Evolutionary conservation across 2,329 filamentous ascomycete genomes (phyloP).

Genomic region (Calonectria hawksworthii): DNA sequence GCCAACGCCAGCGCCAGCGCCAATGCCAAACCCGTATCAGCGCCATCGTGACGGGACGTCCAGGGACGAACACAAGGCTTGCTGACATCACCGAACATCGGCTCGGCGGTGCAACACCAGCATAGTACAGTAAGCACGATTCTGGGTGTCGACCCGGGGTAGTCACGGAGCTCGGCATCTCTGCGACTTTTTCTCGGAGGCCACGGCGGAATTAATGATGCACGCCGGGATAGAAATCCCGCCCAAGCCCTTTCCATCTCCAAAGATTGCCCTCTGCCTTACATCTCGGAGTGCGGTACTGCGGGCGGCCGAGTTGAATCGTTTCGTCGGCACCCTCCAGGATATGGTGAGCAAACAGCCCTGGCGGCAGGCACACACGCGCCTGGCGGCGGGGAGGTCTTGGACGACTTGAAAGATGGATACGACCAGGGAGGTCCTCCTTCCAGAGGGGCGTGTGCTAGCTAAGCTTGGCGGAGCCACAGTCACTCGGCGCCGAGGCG

Average conservation of each 20-base stretch:
- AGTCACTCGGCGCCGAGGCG: slow-evolving; percentile 37
- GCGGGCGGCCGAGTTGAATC: not conserved
- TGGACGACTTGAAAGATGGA: not conserved
- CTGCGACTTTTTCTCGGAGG: slow-evolving; percentile 24
- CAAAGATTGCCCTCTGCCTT: slow-evolving; percentile 1
- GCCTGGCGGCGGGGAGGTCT: not conserved
- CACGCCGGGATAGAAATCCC: slow-evolving; percentile 21
- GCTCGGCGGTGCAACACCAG: slow-evolving; percentile 8
- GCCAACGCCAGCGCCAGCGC: not conserved
- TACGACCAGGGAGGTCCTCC: slow-evolving; percentile 14
- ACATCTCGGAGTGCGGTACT: not conserved
- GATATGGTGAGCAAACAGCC: not conserved
- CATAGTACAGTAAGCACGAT: not conserved
- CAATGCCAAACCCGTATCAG: not conserved
- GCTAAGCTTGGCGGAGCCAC: slow-evolving; percentile 36
- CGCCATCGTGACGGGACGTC: slow-evolving; percentile 8
- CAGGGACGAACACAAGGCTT: slow-evolving; percentile 24
- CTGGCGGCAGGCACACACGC: slow-evolving; percentile 5
- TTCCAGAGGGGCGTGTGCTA: slow-evolving; percentile 29
- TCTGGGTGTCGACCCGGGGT: not conserved
- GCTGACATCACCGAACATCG: slow-evolving; percentile 43
- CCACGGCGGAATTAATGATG: slow-evolving; percentile 18
- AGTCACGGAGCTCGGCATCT: slow-evolving; percentile 22
- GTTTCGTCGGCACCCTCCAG: not conserved
- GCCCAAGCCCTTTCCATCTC: not conserved